phyloP scores from a whole-genome alignment of 352 stramenopile genomes.

The Pythium angustatum region DNA sequence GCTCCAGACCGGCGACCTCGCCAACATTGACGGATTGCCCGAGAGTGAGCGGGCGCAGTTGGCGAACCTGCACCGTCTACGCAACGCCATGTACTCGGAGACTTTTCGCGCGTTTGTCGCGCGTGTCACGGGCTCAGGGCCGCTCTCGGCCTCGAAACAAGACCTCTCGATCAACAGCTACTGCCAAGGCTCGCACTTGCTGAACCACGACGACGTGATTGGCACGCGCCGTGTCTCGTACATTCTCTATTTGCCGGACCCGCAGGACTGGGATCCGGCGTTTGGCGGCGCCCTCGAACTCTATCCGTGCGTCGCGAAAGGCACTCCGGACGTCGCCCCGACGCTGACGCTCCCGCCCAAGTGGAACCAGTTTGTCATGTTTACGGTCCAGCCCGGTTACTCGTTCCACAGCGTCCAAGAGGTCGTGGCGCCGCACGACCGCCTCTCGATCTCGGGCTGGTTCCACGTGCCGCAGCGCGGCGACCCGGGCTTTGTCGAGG shows the following conservation, averaged over 20 bases:
- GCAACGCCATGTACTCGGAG: constrained; percentile 83
- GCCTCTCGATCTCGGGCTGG: constrained; percentile 84
- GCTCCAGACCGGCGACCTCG: constrained; percentile 91
- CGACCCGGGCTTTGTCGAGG: constrained; percentile 26
- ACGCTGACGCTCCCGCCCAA: constrained; percentile 51
- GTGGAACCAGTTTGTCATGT: constrained; percentile 91
- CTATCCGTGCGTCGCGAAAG: constrained; percentile 54
- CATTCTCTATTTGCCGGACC: constrained; percentile 92
- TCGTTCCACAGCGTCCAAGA: constrained; percentile 89
- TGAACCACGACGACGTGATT: constrained; percentile 95
- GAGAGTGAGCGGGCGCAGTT: constrained; percentile 50
- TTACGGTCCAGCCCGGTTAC: constrained; percentile 82
- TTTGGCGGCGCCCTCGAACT: constrained; percentile 90
- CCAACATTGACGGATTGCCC: constrained; percentile 57
- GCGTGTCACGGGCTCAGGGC: constrained; percentile 50
- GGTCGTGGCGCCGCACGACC: constrained; percentile 38
- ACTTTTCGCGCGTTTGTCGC: constrained; percentile 84
- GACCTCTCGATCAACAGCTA: constrained; percentile 92
- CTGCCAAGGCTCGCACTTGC: constrained; percentile 86
- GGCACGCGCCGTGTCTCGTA: constrained; percentile 88
- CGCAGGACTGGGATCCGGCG: constrained; percentile 67
- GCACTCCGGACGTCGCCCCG: constrained; percentile 33
- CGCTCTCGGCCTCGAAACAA: constrained; percentile 58
- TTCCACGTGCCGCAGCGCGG: constrained; percentile 44
- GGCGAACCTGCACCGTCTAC: constrained; percentile 73